These are phyloP conservation scores for Penicillium taxi DNA, from an alignment of 495 filamentous ascomycete genomes.

Conservation along the genomic window DNA sequence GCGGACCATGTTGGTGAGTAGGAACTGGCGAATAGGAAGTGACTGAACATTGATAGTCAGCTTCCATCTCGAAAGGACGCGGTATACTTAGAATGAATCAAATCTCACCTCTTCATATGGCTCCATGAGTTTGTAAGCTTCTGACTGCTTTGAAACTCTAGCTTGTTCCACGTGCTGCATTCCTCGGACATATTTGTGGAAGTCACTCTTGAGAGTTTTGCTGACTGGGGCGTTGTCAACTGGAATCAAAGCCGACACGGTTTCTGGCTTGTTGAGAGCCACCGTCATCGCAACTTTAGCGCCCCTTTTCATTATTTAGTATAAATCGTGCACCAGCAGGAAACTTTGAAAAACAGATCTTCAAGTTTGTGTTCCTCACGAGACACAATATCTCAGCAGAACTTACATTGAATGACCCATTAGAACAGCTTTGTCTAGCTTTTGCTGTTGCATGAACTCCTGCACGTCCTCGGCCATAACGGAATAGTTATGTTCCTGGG, in stretches of 20 bases:
- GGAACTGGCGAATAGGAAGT: conserved; percentile 76
- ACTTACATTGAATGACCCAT: conserved; percentile 93
- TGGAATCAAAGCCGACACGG: conserved; percentile 61
- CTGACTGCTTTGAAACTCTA: conserved; percentile 55
- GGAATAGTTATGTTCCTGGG: conserved; percentile 68
- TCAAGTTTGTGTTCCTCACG: too few relatives aligned
- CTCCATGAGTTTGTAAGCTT: conserved; percentile 72
- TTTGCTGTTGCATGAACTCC: conserved; percentile 69
- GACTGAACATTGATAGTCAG: conserved; percentile 35
- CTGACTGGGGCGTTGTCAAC: conserved; percentile 93
- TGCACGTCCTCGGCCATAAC: conserved; percentile 83
- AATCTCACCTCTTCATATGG: conserved; percentile 61
- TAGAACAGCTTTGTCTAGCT: conserved; percentile 59
- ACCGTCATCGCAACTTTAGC: conserved; percentile 92
- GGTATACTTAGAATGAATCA: neutral
- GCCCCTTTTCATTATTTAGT: conserved; percentile 49
- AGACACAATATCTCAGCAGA: too few relatives aligned
- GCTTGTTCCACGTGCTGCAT: conserved; percentile 69
- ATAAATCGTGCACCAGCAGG: neutral
- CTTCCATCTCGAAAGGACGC: neutral
- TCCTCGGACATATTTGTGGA: conserved; percentile 72
- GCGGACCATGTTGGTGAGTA: conserved; percentile 79
- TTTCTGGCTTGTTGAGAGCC: conserved; percentile 57
- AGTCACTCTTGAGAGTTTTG: conserved; percentile 61
- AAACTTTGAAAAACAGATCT: neutral